Evolutionary conservation across 495 filamentous ascomycete species (phyloP).

Genomic region (Penicillium pancosmium): DNA sequence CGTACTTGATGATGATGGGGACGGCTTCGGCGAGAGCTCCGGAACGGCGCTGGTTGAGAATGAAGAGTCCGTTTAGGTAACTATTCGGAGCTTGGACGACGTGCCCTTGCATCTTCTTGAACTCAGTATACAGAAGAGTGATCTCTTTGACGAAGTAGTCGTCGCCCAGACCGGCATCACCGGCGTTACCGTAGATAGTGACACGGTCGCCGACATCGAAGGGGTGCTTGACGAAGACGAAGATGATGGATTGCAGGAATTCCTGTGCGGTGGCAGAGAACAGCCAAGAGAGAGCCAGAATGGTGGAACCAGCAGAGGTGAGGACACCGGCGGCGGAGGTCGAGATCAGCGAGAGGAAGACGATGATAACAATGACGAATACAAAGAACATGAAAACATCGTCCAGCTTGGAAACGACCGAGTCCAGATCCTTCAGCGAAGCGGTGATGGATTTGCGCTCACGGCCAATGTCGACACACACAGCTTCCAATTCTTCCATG

Average conservation of each 20-base stretch:
- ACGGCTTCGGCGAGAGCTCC: constrained; percentile 88
- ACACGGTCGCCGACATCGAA: constrained; percentile 97
- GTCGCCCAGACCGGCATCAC: constrained; percentile 73
- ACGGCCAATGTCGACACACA: constrained; percentile 91
- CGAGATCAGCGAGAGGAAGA: constrained; percentile 87
- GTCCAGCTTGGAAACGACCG: constrained; percentile 90
- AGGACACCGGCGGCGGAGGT: constrained; percentile 84
- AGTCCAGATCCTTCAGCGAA: constrained; percentile 92
- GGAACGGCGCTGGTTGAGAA: constrained; percentile 90
- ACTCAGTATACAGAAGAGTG: constrained; percentile 92
- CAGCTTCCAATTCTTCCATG: constrained; percentile 91
- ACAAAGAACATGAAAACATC: constrained; percentile 87
- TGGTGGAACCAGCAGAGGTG: constrained; percentile 80
- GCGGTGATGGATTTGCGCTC: constrained; percentile 96
- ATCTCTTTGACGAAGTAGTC: constrained; percentile 97
- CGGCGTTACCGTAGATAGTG: constrained; percentile 88
- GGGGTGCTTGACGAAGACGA: constrained; percentile 97
- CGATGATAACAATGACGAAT: constrained; percentile 72
- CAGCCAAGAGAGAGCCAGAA: constrained; percentile 89
- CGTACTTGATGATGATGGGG: constrained; percentile 82
- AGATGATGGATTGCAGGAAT: constrained; percentile 87
- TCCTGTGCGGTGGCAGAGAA: constrained; percentile 92
- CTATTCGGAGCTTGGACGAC: constrained; percentile 96
- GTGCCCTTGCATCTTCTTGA: constrained; percentile 97
- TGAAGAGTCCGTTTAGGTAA: constrained; percentile 88